Evolutionary conservation across 2,329 filamentous ascomycete genomes (phyloP).

Genomic region (Ophiostoma himal-ulmi): DNA sequence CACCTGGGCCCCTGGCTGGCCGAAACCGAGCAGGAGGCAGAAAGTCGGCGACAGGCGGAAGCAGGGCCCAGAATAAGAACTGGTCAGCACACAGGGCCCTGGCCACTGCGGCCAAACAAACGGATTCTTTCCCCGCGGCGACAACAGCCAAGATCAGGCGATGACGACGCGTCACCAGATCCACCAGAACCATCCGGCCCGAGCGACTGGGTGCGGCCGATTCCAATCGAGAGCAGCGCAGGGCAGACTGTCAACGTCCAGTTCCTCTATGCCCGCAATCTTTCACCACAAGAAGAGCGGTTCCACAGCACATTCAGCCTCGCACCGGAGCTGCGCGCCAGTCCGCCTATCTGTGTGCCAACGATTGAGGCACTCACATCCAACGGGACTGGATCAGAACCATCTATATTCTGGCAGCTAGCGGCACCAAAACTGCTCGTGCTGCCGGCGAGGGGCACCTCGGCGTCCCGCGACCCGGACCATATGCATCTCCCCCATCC

Average conservation of each 20-base stretch:
- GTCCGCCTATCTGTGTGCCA: neutral
- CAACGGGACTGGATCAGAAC: no score
- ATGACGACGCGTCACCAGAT: neutral
- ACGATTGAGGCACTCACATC: neutral
- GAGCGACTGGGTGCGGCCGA: neutral
- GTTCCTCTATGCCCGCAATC: neutral
- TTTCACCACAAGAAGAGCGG: neutral
- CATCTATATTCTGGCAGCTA: neutral
- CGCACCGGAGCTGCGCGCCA: neutral
- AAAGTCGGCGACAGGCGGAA: neutral
- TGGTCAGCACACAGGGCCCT: neutral
- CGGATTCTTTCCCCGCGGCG: no score
- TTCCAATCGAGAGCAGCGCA: neutral
- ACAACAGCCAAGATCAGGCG: neutral
- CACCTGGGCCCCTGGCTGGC: slow-evolving; percentile 40
- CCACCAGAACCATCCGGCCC: neutral
- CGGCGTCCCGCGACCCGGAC: neutral
- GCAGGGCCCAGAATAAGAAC: neutral
- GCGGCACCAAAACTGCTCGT: neutral
- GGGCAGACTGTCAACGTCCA: neutral
- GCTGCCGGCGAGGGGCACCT: neutral
- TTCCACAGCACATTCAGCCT: neutral
- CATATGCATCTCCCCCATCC: neutral
- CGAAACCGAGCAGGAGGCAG: neutral
- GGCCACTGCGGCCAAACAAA: neutral